Evolutionary conservation across 179 eudicot species (phyloP).

Genomic region (Amaranthus tricolor): DNA sequence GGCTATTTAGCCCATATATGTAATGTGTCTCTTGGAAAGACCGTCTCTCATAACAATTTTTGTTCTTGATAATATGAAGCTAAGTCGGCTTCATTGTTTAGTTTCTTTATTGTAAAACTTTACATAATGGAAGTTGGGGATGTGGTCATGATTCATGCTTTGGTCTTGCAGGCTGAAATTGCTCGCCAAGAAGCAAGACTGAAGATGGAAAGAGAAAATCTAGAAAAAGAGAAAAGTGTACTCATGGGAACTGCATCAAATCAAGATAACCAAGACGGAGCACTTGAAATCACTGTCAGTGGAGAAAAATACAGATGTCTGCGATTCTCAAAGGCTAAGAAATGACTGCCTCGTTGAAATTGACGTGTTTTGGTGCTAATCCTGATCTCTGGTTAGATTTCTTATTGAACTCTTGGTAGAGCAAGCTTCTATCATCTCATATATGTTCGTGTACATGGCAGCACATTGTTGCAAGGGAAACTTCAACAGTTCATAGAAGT

Average conservation of each 20-base stretch:
- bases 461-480: slow-evolving; percentile 11
- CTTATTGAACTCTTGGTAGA: slow-evolving; percentile 9
- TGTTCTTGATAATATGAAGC: too few relatives aligned
- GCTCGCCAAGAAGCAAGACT: slow-evolving; percentile 90
- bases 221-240: slow-evolving; percentile 97
- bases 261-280: slow-evolving; percentile 98
- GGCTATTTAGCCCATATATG: too few relatives aligned
- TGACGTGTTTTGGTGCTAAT: slow-evolving; percentile 1
- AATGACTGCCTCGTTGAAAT: slow-evolving; percentile 35
- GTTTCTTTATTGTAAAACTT: too few relatives aligned
- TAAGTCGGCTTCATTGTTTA: too few relatives aligned
- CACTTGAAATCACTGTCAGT: slow-evolving; percentile 95
- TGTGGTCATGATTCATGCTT: not conserved
- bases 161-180: slow-evolving; percentile 74
- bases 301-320: slow-evolving; percentile 96
- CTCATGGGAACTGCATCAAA: slow-evolving; percentile 99
- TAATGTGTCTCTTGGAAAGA: too few relatives aligned
- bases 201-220: slow-evolving; percentile 93
- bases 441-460: slow-evolving; percentile 24
- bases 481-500: too few relatives aligned
- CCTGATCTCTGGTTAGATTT: not conserved
- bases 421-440: slow-evolving; percentile 1
- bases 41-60: too few relatives aligned
- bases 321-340: slow-evolving; percentile 94
- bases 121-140: too few relatives aligned